Evolutionary conservation across 495 filamentous ascomycete species (phyloP), one percentile per base, ranked within the genome.

Genomic region (Lepraria neglecta): DNA sequence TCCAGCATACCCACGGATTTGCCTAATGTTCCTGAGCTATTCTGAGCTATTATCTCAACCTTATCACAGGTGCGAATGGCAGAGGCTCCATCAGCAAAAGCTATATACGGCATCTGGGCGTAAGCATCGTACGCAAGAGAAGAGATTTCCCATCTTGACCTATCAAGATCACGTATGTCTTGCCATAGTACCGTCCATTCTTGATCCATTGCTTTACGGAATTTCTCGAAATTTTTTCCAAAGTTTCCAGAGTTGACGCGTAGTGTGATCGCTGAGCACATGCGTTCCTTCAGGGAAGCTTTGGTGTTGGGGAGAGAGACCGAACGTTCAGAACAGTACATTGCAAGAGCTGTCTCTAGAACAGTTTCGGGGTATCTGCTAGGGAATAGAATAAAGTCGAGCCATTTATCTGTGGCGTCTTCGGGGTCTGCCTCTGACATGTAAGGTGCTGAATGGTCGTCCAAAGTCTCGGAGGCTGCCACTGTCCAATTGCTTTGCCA

Each of bases 181-280:
- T 92, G 85, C 75, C 88, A 94, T 73, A 94, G 95, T 48, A 89
- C 80, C 46, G 87, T 83, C 95, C 94, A 98, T 68, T 97, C 92
- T 10, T 85, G 76, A 69, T 91, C 84, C 45, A 85, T 86, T 35
- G 87, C 84, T 33, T 74, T 72, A 46, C 84, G 80, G 70, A 88
- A 92, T 46, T 85, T 81, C 15, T 84, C 78, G 62, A 88, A 88
- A 62, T 94, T 87, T 68, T 87, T 81, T n/a, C 33, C 60, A n/a
- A 80, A 80, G 7, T 84, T 85, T 7, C 82, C 77, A 27, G 81
- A 76, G 31, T 74, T 79, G 12, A 87, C 80, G 3, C 82, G 85
- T 2, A 81, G 77, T 21, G 83, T 81, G 12, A 96, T 78, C 0
- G 87, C 81, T 1, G 83, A 81, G 67, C 86, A 88, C 27, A 97